Percentiles rank a stretch among this genome's conserved stretches.
Evolutionary conservation across 768 basidiomycete genomes (phyloP).

Genomic region (Mycena crocata): DNA sequence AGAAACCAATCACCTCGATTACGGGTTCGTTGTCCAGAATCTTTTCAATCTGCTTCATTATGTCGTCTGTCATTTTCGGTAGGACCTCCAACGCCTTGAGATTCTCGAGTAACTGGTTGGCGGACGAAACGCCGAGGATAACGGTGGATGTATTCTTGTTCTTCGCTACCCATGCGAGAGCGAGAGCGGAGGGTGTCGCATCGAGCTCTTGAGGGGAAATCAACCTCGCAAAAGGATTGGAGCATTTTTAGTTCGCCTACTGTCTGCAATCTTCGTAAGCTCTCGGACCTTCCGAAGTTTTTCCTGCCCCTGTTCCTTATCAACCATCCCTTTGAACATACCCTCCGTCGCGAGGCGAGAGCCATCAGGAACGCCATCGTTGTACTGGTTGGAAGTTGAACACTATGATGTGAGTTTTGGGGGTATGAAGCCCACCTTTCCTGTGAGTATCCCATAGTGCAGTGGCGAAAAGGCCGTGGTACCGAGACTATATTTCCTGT

Average conservation of each 20-base stretch:
- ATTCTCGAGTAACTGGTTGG: slow-evolving; percentile 74
- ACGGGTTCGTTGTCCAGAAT: slow-evolving; percentile 68
- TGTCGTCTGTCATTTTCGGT: slow-evolving; percentile 76
- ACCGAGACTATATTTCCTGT: slow-evolving; percentile 73
- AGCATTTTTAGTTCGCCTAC: slow-evolving; percentile 34
- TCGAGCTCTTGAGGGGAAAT: slow-evolving; percentile 60
- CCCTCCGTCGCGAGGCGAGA: slow-evolving; percentile 75
- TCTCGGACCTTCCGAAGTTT: slow-evolving; percentile 79
- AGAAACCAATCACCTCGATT: background rate
- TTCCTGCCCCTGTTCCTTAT: slow-evolving; percentile 68
- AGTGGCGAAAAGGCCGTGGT: slow-evolving; percentile 83
- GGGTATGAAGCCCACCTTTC: slow-evolving; percentile 39
- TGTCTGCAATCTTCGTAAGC: slow-evolving; percentile 74
- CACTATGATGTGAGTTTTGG: background rate
- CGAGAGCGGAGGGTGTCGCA: slow-evolving; percentile 70
- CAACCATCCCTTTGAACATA: slow-evolving; percentile 66
- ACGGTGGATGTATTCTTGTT: slow-evolving; percentile 77
- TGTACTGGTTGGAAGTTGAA: slow-evolving; percentile 57
- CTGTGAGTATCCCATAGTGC: slow-evolving; percentile 80
- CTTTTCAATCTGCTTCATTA: slow-evolving; percentile 74
- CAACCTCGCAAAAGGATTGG: too few relatives aligned
- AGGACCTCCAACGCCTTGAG: slow-evolving; percentile 78
- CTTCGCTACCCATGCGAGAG: slow-evolving; percentile 80
- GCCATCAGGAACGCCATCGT: slow-evolving; percentile 78
- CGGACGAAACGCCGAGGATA: slow-evolving; percentile 74